Base-by-base conservation (phyloP, 352 stramenopile species). In the Blastocystis sp. region DNA sequence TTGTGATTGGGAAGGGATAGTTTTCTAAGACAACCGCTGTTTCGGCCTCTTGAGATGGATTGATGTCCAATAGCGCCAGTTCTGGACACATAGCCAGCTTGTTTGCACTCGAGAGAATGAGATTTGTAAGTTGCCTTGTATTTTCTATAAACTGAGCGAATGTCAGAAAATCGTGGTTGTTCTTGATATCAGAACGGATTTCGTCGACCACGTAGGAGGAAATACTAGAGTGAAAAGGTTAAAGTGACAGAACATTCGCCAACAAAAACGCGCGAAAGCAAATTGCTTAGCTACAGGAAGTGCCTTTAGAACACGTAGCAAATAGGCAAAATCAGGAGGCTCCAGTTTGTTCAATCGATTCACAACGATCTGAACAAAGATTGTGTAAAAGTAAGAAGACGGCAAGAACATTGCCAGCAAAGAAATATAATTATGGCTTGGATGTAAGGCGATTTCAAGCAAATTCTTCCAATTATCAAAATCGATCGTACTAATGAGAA, bases 181-280 rank as follows among this genome's bases (percentile, higher is more conserved):
- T 34, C 34, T 53, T 47, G 15, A 23, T 13, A 8, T 84, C 73
- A 3, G 20, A 15, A 18, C 5, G 6, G 26, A 84, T 84, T 4
- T 47, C 47, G 3, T 84, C 73, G 7, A 43, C 29, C 6, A 41
- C 50, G 56, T 84, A 84, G 3, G 73, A 84, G 8, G 50, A 34
- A 7, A 84, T 53, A 37, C 73, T 84, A 66, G 7, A 20, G 11
- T 68, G 8, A 66, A 20, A 53, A 8, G 20, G 0, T 15, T 7
- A 8, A n/a, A 43, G 41, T 1, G 15, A 15, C 2, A 26, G 2
- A 18, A 84, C 73, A 84, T 64, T 39, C 73, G 3, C 73, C 73
- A 84, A 34, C 73, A 84, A 55, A 84, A 84, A 29, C 73, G 73
- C 53, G 73, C 73, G 55, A 84, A 84, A 11, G 73, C 73, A 43